Base-by-base conservation (phyloP, 176 grass and related monocot genomes). In the Rhynchospora breviuscula region DNA sequence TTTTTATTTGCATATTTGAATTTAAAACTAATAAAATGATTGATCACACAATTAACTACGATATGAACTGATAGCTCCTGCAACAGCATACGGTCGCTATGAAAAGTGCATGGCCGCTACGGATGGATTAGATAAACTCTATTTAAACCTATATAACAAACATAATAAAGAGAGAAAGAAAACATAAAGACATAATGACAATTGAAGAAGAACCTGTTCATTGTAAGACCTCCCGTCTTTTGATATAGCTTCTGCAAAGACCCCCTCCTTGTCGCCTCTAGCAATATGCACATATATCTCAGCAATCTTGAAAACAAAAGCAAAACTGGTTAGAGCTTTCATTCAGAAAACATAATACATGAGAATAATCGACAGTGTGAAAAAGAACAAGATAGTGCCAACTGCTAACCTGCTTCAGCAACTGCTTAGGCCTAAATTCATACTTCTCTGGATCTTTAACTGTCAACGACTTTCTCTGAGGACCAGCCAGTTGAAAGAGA, bases 401-500 rank as follows among this genome's bases (percentile, higher is more conserved):
- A 60, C 79, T 48, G 47, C 82, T 78, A 15, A 94, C 95, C 89
- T 99, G 91, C 83, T 99, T 99, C 83, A 99, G 87, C 52, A 99
- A 85, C 85, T 99, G 89, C 85, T 90, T 99, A 0, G 96, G 96
- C 73, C 83, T 95, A 89, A 95, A 99, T 83, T 95, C 96, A 14
- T 99, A 99, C 81, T 99, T 99, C 85, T 99, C 96, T 15, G 93
- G 96, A 93, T 99, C 96, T 90, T 99, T 99, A 49, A 99, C 93
- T n/a, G 79, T 95, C n/a, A 99, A 84, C 1, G 96, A 99, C 88
- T 91, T 99, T 63, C 96, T 90, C 84, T 99, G 96, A 72, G 93
- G 93, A 67, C 96, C 93, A 79, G 93, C 96, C 66, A 99, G 96
- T 93, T 99, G 96, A 78, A 95, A 91, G 45, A 99, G 96, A 83